Conservation (phyloP, 2,329 filamentous ascomycete genomes). For the Sclerotinia minor region DNA sequence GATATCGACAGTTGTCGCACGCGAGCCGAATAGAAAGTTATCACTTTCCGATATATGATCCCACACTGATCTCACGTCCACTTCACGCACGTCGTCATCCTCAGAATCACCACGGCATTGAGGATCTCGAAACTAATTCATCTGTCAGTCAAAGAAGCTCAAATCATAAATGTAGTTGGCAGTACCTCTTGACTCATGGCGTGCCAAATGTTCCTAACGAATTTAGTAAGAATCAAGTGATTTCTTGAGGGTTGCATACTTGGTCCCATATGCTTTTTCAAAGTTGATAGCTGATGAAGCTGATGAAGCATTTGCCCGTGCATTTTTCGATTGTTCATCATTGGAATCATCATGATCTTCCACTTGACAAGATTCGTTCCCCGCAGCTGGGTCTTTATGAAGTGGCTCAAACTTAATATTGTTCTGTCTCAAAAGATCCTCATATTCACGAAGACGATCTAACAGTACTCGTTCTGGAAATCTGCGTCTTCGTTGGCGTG, state of each 20-base stretch:
- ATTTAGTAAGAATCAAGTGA: constrained; percentile 33
- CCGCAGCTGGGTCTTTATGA: constrained; percentile 33
- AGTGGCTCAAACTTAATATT: constrained; percentile 39
- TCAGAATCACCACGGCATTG: constrained; percentile 41
- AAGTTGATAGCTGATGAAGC: constrained; percentile 35
- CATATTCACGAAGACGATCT: constrained; percentile 38
- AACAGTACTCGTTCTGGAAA: constrained; percentile 39
- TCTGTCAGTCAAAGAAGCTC: constrained; percentile 27
- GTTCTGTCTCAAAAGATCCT: constrained; percentile 38
- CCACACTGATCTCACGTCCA: constrained; percentile 49
- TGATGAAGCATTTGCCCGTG: constrained; percentile 32
- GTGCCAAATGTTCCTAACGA: constrained; percentile 49
- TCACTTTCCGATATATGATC: constrained; percentile 47
- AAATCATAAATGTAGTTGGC: not conserved
- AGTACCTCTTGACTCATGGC: constrained; percentile 48
- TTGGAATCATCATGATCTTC: constrained; percentile 34
- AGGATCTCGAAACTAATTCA: constrained; percentile 37
- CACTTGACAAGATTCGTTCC: constrained; percentile 30
- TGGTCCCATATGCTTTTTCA: constrained; percentile 39
- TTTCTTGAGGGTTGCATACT: constrained; percentile 36
- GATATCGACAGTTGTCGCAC: constrained; percentile 46
- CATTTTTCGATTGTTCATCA: constrained; percentile 35
- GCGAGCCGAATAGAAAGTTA: constrained; percentile 54
- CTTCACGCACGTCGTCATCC: constrained; percentile 42
- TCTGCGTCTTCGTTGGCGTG: constrained; percentile 59